These are phyloP conservation scores for Gonapodya prolifera DNA, from an alignment of 192 early-diverging fungal species.

Conservation along the genomic window DNA sequence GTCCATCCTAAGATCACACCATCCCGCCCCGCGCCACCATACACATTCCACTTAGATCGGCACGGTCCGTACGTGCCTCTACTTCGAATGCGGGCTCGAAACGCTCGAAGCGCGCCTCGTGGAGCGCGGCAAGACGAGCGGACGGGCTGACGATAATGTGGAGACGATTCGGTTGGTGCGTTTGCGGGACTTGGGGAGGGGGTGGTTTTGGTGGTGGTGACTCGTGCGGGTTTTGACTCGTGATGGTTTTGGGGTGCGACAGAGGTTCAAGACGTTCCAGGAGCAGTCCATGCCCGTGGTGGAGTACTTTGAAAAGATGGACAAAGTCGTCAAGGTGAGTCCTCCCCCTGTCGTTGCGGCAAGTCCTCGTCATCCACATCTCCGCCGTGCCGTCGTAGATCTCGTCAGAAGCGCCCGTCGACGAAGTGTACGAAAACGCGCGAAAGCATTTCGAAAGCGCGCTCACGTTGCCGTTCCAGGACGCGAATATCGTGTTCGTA, in stretches of 20 bases:
- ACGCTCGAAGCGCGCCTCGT: constrained; percentile 19
- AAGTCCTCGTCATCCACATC: background rate
- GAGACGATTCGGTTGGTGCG: constrained; percentile 25
- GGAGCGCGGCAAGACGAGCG: constrained; percentile 40
- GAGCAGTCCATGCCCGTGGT: constrained; percentile 32
- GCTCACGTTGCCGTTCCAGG: background rate
- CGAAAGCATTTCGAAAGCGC: constrained; percentile 14
- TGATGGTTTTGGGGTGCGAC: background rate
- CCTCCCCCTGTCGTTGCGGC: background rate
- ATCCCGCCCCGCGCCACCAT: no score
- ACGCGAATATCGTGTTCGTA: constrained; percentile 5
- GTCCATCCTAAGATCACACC: background rate
- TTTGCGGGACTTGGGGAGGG: background rate
- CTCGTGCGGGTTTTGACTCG: background rate
- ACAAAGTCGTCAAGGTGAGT: constrained; percentile 14
- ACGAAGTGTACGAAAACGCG: constrained; percentile 23
- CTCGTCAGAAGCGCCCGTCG: constrained; percentile 11
- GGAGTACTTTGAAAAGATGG: constrained; percentile 23
- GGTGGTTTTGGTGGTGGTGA: background rate
- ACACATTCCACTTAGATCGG: constrained; percentile 7
- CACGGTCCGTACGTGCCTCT: constrained; percentile 3
- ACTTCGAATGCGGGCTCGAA: constrained; percentile 11
- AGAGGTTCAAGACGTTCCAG: constrained; percentile 38
- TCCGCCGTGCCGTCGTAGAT: constrained; percentile 11
- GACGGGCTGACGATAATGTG: constrained; percentile 39